Evolutionary conservation across 176 grass and related monocot species (phyloP).

Genomic region (Zoysia japonica): DNA sequence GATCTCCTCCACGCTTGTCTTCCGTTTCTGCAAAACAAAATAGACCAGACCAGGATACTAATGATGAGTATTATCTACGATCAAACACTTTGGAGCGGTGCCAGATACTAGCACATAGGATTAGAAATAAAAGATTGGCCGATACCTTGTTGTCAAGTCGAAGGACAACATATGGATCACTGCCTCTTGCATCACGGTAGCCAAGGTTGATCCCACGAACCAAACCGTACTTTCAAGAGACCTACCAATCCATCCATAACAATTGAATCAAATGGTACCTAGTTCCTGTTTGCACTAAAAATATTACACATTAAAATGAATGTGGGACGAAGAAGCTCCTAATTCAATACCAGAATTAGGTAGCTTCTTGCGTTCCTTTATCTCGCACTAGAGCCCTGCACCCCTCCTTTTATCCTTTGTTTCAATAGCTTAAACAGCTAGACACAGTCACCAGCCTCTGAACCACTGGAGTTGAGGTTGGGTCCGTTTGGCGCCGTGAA

Average conservation of each 20-base stretch:
- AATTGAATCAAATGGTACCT: not conserved
- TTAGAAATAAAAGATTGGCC: not conserved
- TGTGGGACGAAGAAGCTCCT: constrained; percentile 56
- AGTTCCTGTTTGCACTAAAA: constrained; percentile 1
- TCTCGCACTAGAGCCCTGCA: not conserved
- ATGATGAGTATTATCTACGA: not conserved
- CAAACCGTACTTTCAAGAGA: constrained; percentile 64
- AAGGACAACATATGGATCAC: constrained; percentile 84
- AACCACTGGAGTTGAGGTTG: constrained; percentile 17
- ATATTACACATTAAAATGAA: constrained; percentile 1
- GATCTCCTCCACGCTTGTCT: constrained; percentile 68
- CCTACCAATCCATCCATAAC: constrained; percentile 66
- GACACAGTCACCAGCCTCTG: not conserved
- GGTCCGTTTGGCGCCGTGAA: too few relatives aligned
- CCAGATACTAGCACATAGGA: too few relatives aligned
- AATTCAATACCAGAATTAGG: constrained; percentile 46
- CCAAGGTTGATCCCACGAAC: constrained; percentile 78
- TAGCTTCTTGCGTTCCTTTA: constrained; percentile 42
- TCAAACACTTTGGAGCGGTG: not conserved
- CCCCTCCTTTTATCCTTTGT: not conserved
- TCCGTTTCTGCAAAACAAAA: constrained; percentile 51
- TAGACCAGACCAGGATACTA: too few relatives aligned
- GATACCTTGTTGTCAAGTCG: constrained; percentile 69
- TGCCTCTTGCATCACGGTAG: constrained; percentile 80
- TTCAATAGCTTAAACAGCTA: not conserved